phyloP scores from a whole-genome alignment of 1,139 yeast genomes.

The Lodderomyces pseudojiufengensis region DNA sequence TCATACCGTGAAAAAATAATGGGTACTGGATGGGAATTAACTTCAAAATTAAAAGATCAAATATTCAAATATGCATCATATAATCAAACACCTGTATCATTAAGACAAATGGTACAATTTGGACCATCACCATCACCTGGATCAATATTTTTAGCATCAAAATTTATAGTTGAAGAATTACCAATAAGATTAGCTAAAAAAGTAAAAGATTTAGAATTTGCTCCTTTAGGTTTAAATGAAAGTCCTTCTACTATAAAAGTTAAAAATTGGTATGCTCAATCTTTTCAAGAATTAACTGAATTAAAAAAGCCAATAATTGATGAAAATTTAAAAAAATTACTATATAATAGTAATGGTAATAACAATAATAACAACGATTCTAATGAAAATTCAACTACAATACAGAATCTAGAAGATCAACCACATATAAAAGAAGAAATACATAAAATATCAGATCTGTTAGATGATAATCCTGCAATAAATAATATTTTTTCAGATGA shows the following conservation, averaged over 20 bases:
- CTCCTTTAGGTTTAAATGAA: constrained; percentile 70
- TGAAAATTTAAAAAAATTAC: constrained; percentile 33
- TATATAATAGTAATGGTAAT: constrained; percentile 21
- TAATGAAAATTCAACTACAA: too few species aligned
- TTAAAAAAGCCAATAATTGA: constrained; percentile 48
- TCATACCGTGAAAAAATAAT: too few species aligned
- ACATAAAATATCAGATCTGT: constrained; percentile 17
- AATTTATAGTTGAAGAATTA: constrained; percentile 80
- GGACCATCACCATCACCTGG: constrained; percentile 79
- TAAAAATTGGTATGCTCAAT: constrained; percentile 87
- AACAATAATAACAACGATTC: neutral
- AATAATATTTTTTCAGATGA: constrained; percentile 49
- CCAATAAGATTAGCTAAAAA: constrained; percentile 85
- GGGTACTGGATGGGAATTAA: constrained; percentile 48
- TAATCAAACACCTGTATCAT: constrained; percentile 80
- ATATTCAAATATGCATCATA: constrained; percentile 60
- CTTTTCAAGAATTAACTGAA: constrained; percentile 75
- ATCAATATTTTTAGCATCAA: constrained; percentile 76
- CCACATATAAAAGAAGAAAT: constrained; percentile 10
- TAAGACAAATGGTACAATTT: constrained; percentile 90
- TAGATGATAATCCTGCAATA: constrained; percentile 39
- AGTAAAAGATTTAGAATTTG: constrained; percentile 76
- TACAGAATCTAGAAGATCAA: constrained; percentile 3
- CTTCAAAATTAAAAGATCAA: constrained; percentile 35
- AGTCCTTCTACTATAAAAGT: constrained; percentile 77